Conservation (phyloP, 1,139 yeast genomes). For the Hemisphaericaspora subhashii region DNA sequence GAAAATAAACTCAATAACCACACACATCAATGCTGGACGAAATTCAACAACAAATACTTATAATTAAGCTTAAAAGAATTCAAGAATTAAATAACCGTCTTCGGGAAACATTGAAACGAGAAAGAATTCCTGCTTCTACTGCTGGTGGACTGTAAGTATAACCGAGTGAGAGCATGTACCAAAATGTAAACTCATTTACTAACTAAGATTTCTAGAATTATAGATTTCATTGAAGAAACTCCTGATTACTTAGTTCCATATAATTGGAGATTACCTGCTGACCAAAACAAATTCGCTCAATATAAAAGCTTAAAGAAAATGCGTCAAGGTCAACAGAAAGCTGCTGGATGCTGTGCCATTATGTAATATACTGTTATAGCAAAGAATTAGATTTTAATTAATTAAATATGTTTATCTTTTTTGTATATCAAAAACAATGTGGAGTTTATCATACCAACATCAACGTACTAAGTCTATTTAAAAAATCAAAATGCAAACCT, state of each 20-base stretch:
- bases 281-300: conserved; percentile 45
- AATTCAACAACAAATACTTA: conserved; percentile 31
- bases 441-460: too few relatives aligned
- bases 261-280: conserved; percentile 50
- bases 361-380: conserved; percentile 19
- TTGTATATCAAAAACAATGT: too few relatives aligned
- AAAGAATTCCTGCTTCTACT: conserved; percentile 67
- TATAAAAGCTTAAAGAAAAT: conserved; percentile 22
- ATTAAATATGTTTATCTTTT: too few relatives aligned
- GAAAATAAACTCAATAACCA: not conserved
- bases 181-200: not conserved
- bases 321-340: conserved; percentile 4
- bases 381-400: not conserved
- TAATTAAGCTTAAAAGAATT: conserved; percentile 62
- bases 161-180: not conserved
- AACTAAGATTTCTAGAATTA: conserved; percentile 26
- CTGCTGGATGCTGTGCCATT: conserved; percentile 47
- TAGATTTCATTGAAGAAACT: conserved; percentile 45
- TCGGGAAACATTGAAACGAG: conserved; percentile 52
- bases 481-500: too few relatives aligned
- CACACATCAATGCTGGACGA: conserved; percentile 16
- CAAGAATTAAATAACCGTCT: conserved; percentile 59
- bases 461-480: too few relatives aligned
- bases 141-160: conserved; percentile 49
- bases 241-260: conserved; percentile 56